Conservation (phyloP, 345 rosid genomes). For the Crucihimalaya himalaica region DNA sequence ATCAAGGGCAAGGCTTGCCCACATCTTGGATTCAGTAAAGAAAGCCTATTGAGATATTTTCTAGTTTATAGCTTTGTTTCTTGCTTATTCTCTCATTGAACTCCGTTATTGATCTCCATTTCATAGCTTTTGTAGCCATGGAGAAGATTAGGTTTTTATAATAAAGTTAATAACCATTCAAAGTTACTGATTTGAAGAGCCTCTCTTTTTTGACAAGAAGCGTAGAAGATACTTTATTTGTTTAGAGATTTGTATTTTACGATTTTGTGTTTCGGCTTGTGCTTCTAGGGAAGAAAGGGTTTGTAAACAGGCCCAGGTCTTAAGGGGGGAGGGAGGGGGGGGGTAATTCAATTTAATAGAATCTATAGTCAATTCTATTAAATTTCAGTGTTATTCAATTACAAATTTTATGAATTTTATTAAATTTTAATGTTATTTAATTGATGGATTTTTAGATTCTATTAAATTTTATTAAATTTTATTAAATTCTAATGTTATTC, state of each 20-base stretch:
- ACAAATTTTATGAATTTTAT: no score
- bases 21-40: constrained; percentile 17
- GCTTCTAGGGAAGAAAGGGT: background rate
- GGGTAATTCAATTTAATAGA: no score
- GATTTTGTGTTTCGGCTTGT: background rate
- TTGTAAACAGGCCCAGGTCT: background rate
- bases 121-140: constrained; percentile 2
- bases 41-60: constrained; percentile 15
- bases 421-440: no score
- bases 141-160: constrained; percentile 17
- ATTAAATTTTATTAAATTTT: no score
- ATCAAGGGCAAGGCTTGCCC: background rate
- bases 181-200: background rate
- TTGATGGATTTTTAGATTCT: no score
- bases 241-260: background rate
- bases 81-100: constrained; percentile 12
- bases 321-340: no score
- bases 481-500: no score
- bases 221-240: background rate
- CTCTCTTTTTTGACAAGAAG: background rate
- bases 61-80: background rate
- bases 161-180: background rate
- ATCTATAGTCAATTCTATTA: no score
- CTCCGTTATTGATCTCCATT: constrained; percentile 5
- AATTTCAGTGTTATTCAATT: no score